Evolutionary conservation across 768 basidiomycete genomes (phyloP).

Genomic region (Hypholoma sublateritium): DNA sequence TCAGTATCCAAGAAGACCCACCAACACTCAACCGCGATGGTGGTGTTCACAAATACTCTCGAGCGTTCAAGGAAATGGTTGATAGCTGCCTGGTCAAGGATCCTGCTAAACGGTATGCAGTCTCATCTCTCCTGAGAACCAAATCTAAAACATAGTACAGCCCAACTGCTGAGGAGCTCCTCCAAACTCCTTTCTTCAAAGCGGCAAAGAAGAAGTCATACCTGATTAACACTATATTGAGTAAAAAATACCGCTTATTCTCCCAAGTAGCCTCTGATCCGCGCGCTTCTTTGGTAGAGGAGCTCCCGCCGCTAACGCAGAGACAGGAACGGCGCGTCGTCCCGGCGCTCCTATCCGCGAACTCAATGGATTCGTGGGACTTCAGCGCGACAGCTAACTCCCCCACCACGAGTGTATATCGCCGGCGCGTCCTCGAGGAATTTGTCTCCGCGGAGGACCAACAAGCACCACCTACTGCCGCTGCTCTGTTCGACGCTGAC

Average conservation of each 20-base stretch:
- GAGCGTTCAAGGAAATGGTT: constrained; percentile 80
- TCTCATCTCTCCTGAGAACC: neutral
- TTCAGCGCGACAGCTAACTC: constrained; percentile 55
- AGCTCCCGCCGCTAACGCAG: constrained; percentile 68
- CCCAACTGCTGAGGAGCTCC: constrained; percentile 75
- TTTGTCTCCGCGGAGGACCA: constrained; percentile 23
- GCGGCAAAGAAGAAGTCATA: constrained; percentile 75
- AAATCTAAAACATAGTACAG: constrained; percentile 31
- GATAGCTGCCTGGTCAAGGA: constrained; percentile 85
- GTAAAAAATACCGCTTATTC: constrained; percentile 27
- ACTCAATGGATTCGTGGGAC: constrained; percentile 81
- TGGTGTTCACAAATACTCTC: constrained; percentile 74
- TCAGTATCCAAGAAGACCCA: constrained; percentile 71
- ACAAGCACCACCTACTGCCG: constrained; percentile 14
- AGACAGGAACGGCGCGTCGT: constrained; percentile 68
- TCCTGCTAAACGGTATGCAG: constrained; percentile 66
- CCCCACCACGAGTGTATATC: constrained; percentile 28
- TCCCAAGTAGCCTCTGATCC: neutral
- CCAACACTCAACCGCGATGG: constrained; percentile 76
- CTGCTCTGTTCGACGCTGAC: constrained; percentile 36
- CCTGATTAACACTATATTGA: constrained; percentile 75
- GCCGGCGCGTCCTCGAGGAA: constrained; percentile 23
- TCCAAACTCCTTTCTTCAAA: constrained; percentile 79
- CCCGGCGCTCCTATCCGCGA: constrained; percentile 32
- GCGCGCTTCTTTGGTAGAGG: constrained; percentile 34